Conservation (phyloP, 768 basidiomycete genomes). For the Suillus sp. region DNA sequence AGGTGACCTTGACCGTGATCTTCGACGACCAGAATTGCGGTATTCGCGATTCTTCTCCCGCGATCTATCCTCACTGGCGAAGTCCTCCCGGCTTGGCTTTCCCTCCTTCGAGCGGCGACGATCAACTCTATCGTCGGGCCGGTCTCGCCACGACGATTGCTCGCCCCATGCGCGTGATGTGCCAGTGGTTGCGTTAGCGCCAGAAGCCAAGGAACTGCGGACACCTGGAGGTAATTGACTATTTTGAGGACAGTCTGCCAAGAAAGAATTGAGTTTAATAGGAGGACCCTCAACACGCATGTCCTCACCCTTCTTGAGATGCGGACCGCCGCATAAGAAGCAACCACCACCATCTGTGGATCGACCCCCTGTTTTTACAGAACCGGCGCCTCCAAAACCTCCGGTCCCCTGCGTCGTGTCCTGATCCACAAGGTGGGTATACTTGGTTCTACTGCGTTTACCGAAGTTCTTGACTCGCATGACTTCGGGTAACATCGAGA, state of each 20-base stretch:
- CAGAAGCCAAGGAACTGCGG: slow-evolving; percentile 29
- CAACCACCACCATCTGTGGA: slow-evolving; percentile 69
- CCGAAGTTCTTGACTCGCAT: slow-evolving; percentile 98
- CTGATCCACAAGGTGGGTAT: slow-evolving; percentile 94
- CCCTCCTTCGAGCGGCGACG: slow-evolving; percentile 28
- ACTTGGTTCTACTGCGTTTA: slow-evolving; percentile 90
- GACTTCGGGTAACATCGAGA: slow-evolving; percentile 86
- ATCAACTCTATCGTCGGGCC: slow-evolving; percentile 26
- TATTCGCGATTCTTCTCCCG: slow-evolving; percentile 21
- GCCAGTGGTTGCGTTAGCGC: slow-evolving; percentile 35
- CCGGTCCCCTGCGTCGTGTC: slow-evolving; percentile 74
- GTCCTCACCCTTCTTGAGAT: slow-evolving; percentile 80
- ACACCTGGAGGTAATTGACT: slow-evolving; percentile 37
- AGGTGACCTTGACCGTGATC: slow-evolving; percentile 36
- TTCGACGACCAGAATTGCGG: slow-evolving; percentile 22
- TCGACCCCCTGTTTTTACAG: slow-evolving; percentile 58
- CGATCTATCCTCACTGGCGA: slow-evolving; percentile 24
- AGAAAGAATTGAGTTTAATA: slow-evolving; percentile 9
- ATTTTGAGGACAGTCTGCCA: slow-evolving; percentile 54
- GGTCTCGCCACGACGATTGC: slow-evolving; percentile 39
- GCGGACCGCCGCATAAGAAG: slow-evolving; percentile 92
- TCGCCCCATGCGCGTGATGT: slow-evolving; percentile 38
- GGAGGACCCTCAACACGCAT: slow-evolving; percentile 2
- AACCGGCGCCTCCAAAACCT: slow-evolving; percentile 64
- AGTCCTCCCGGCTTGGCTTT: slow-evolving; percentile 28